phyloP scores from a whole-genome alignment of 179 eudicot genomes.

The Silene coronaria region DNA sequence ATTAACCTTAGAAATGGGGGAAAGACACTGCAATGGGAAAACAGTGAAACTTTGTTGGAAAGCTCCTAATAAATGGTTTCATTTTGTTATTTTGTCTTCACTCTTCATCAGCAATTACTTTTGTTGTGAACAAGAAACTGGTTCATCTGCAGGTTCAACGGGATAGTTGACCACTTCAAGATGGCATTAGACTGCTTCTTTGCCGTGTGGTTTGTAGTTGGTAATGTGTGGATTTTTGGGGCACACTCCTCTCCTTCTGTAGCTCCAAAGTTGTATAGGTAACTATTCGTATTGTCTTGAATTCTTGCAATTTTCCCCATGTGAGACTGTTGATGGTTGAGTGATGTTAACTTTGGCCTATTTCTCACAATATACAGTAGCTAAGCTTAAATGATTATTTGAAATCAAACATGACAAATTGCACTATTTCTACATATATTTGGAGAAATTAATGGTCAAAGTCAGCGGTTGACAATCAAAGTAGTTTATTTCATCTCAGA shows the following conservation, averaged over 20 bases:
- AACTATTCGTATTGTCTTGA: slow-evolving; percentile 3
- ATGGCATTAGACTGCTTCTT: slow-evolving; percentile 75
- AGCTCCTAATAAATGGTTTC: not conserved
- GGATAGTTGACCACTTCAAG: slow-evolving; percentile 58
- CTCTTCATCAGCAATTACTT: not conserved
- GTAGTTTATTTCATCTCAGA: not conserved
- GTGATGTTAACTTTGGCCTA: not conserved
- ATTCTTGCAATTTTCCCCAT: not conserved
- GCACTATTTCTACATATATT: too few species aligned
- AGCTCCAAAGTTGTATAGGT: slow-evolving; percentile 82
- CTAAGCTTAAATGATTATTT: too few species aligned
- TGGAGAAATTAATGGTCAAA: too few species aligned
- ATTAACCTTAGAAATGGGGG: too few species aligned
- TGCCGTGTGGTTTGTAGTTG: slow-evolving; percentile 87
- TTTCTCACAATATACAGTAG: too few species aligned
- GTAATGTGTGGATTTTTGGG: slow-evolving; percentile 80
- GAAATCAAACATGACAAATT: too few species aligned
- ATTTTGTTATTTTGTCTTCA: not conserved
- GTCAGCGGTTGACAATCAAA: too few species aligned
- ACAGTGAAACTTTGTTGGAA: too few species aligned
- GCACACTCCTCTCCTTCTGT: slow-evolving; percentile 63
- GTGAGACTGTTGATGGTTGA: not conserved
- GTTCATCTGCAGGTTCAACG: slow-evolving; percentile 38
- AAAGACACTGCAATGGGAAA: too few species aligned
- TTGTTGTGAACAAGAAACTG: slow-evolving; percentile 4